These are phyloP conservation scores for Rhizopogon vesiculosus DNA, from an alignment of 768 basidiomycete genomes.

Conservation along the genomic window DNA sequence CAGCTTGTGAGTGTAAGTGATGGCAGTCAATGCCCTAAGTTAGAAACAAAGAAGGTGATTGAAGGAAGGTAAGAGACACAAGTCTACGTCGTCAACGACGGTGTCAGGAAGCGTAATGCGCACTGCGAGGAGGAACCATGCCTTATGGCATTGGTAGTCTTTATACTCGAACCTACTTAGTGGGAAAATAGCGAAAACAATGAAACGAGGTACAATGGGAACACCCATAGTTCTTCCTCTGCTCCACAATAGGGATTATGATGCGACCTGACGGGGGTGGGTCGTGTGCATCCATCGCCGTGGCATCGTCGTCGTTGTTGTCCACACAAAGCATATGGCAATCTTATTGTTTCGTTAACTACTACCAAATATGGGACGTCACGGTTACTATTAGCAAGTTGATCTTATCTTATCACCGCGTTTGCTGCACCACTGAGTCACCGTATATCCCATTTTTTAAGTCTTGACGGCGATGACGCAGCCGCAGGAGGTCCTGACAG, in stretches of 20 bases:
- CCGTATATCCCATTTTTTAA: neutral
- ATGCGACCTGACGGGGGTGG: neutral
- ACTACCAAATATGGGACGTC: too few relatives aligned
- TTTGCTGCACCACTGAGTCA: too few relatives aligned
- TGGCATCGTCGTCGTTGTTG: neutral
- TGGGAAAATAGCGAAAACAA: conserved; percentile 14
- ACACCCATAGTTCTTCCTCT: neutral
- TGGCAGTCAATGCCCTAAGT: conserved; percentile 21
- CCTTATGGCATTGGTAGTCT: neutral
- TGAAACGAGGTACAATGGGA: conserved; percentile 6
- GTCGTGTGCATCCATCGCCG: neutral
- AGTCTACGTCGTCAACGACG: conserved; percentile 13
- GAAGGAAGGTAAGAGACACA: conserved; percentile 21
- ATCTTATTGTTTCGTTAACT: too few relatives aligned
- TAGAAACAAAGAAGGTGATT: conserved; percentile 6
- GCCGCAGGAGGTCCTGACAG: conserved; percentile 28
- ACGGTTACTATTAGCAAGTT: neutral
- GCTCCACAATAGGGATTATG: conserved; percentile 8
- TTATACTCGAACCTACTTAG: conserved; percentile 14
- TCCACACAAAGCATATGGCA: too few relatives aligned
- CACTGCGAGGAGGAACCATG: neutral
- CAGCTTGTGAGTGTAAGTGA: conserved; percentile 2
- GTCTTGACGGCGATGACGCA: neutral
- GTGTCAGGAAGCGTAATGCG: neutral
- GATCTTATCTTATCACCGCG: neutral